Evolutionary conservation across 2,329 filamentous ascomycete genomes (phyloP).

Genomic region (Plectosphaerella cucumerina): DNA sequence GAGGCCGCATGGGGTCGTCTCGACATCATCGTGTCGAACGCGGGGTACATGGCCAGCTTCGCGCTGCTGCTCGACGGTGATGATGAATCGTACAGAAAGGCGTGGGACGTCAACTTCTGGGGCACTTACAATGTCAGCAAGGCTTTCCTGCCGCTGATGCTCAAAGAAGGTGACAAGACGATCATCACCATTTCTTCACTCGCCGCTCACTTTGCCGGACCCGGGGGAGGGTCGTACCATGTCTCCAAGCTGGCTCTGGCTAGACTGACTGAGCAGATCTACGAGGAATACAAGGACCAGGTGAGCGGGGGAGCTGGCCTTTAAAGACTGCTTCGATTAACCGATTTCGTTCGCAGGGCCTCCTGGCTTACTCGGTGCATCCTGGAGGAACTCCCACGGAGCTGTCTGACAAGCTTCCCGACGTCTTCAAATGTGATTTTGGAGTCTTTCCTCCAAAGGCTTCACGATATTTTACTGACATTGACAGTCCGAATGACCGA

Average conservation of each 20-base stretch:
- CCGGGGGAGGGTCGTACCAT: slow-evolving; percentile 37
- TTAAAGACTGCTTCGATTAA: too few species aligned
- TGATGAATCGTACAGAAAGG: slow-evolving; percentile 37
- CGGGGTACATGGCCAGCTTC: slow-evolving; percentile 33
- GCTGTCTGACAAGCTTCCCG: slow-evolving; percentile 9
- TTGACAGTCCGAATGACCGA: slow-evolving; percentile 10
- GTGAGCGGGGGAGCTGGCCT: slow-evolving; percentile 15
- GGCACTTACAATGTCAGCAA: slow-evolving; percentile 40
- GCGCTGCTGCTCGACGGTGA: slow-evolving; percentile 24
- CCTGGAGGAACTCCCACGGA: slow-evolving; percentile 35
- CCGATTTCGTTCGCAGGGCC: slow-evolving; percentile 21
- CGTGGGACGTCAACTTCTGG: slow-evolving; percentile 46
- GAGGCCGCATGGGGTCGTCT: slow-evolving; percentile 25
- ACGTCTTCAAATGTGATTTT: slow-evolving; percentile 8
- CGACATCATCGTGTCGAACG: slow-evolving; percentile 40
- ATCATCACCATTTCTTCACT: slow-evolving; percentile 44
- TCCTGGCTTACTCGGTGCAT: slow-evolving; percentile 35
- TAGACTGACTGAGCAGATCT: slow-evolving; percentile 44
- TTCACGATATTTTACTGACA: background rate
- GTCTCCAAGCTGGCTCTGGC: slow-evolving; percentile 44
- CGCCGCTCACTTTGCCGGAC: slow-evolving; percentile 29
- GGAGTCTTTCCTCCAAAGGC: fast-evolving
- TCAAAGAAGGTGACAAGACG: slow-evolving; percentile 23
- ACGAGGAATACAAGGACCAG: slow-evolving; percentile 33
- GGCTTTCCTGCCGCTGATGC: slow-evolving; percentile 45